Evolutionary conservation across 78 protist species (phyloP).

Genomic region (Polysphondylium violaceum): DNA sequence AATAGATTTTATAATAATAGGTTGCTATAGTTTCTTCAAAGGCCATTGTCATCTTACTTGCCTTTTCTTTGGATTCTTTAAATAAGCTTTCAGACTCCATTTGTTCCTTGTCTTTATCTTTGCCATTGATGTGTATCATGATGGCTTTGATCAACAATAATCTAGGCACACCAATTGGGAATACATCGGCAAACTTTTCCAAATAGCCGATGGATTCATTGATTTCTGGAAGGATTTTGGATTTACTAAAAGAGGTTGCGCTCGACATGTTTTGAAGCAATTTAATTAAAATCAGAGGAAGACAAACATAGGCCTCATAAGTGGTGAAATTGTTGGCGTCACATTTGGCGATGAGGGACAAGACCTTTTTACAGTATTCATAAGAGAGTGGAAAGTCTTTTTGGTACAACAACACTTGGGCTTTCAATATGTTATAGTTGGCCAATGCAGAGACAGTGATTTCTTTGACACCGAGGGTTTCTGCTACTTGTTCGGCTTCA

Average conservation of each 20-base stretch:
- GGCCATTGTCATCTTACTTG: constrained; percentile 12
- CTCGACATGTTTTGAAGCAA: background rate
- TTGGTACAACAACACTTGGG: background rate
- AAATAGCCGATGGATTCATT: background rate
- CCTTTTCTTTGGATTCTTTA: constrained; percentile 34
- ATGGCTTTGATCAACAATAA: constrained; percentile 5
- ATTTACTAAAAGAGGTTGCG: background rate
- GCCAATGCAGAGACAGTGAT: background rate
- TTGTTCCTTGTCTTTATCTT: background rate
- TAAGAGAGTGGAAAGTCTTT: constrained; percentile 1
- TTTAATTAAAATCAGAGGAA: constrained; percentile 27
- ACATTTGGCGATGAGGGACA: background rate
- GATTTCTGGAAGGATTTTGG: constrained; percentile 25
- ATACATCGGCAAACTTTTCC: constrained; percentile 37
- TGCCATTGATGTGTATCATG: background rate
- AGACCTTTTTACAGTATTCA: constrained; percentile 15
- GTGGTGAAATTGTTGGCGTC: constrained; percentile 49
- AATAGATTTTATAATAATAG: background rate
- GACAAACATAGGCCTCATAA: constrained; percentile 36
- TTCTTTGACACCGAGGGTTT: constrained; percentile 2
- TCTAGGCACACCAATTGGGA: constrained; percentile 68
- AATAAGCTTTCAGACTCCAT: background rate
- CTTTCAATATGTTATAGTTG: constrained; percentile 15
- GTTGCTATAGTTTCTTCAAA: constrained; percentile 11
- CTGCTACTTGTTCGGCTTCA: constrained; percentile 25